Evolutionary conservation across 116 monocot species (phyloP), one percentile per base, ranked within the genome.

Genomic region (Zostera marina): DNA sequence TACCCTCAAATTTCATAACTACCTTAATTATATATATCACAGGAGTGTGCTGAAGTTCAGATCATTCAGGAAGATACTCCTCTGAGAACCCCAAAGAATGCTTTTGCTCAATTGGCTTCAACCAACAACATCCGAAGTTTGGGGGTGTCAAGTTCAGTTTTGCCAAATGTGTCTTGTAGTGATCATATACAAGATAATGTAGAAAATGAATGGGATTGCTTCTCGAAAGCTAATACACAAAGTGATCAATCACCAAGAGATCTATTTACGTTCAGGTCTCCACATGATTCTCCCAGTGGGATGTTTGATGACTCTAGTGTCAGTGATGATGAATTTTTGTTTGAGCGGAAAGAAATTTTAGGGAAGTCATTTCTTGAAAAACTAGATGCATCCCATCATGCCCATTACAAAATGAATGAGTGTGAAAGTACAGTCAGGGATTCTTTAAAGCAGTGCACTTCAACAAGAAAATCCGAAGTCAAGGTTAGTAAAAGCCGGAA

Each of bases 21-120:
- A 42, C 53, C 11, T 9, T 42, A 7, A 14, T 6, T 22, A 48
- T 23, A 32, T 62, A 9, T 66, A 62, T 66, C 58, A 49, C 46
- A 96, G 96, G 89, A 82, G 56, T 85, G 76, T 63, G 96, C 80
- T 52, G 85, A 96, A 74, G 72, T 96, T 42, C 79, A 89, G 75
- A 89, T 96, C 20, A 49, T 96, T 53, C 61, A 85, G 61, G 96
- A 96, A 80, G 96, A 85, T 74, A 47, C 58, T 53, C 89, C 96
- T 66, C 38, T 73, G 41, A 75, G 80, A 74, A 96, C 85, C 43
- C 96, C 96, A 72, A 96, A 56, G 65, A 77, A 63, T 76, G 85
- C 89, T 56, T 80, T 96, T 76, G 82, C 63, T 15, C 73, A 68
- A 23, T 72, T 89, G 65, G 82, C 82, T 60, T 70, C 82, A 44